Evolutionary conservation across 345 rosid species (phyloP).

Genomic region (Viola odorata): DNA sequence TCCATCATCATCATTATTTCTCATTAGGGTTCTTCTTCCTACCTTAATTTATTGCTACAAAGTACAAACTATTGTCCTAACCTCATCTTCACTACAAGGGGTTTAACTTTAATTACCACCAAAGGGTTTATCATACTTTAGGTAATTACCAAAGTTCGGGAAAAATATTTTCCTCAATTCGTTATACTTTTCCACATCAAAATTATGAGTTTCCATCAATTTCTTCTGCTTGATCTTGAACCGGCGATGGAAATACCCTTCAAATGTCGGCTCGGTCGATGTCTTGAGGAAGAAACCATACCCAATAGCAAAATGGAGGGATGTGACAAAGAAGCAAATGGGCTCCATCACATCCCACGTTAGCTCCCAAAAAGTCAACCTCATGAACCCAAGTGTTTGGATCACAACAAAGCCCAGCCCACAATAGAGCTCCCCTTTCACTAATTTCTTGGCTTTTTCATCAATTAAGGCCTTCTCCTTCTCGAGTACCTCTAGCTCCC

Average conservation of each 20-base stretch:
- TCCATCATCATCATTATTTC: no score
- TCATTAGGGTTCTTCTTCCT: no score
- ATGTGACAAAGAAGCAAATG: conserved; percentile 22
- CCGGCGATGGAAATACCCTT: conserved; percentile 24
- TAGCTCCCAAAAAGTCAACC: conserved; percentile 31
- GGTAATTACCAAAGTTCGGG: background rate
- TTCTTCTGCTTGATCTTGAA: conserved; percentile 19
- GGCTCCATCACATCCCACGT: conserved; percentile 34
- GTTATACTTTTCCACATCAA: conserved; percentile 15
- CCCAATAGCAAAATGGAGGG: conserved; percentile 18
- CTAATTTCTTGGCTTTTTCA: conserved; percentile 17
- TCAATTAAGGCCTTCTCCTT: conserved; percentile 16
- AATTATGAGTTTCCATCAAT: conserved; percentile 13
- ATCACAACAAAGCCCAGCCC: conserved; percentile 19
- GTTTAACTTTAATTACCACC: background rate
- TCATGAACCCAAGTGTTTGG: conserved; percentile 28
- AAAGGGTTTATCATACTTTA: background rate
- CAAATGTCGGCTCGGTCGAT: conserved; percentile 26
- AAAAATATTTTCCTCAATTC: conserved; percentile 13
- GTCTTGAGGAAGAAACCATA: conserved; percentile 23
- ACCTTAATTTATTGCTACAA: no score
- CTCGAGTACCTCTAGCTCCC: conserved; percentile 15
- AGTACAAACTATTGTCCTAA: background rate
- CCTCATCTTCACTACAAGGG: background rate
- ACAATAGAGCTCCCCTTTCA: conserved; percentile 13